phyloP scores from a whole-genome alignment of 1,139 yeast genomes.

The Saccharomyces hybrid region DNA sequence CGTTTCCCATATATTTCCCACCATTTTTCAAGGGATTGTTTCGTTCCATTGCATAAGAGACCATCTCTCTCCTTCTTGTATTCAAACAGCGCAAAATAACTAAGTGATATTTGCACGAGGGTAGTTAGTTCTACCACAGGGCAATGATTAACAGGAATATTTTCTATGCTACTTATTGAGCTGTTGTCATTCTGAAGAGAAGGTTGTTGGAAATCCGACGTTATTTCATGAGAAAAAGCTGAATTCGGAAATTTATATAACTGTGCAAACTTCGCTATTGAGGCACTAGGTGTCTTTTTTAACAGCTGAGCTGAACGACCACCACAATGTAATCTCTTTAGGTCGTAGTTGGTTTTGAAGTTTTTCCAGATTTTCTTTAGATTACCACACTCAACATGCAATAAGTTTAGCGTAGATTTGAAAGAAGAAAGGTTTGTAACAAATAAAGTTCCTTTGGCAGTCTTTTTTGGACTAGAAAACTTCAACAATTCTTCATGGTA shows the following conservation, averaged over 20 bases:
- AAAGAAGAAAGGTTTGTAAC: constrained; percentile 79
- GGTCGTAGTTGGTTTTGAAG: constrained; percentile 67
- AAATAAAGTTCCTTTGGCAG: constrained; percentile 52
- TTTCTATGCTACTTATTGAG: background rate
- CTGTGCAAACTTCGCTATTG: constrained; percentile 75
- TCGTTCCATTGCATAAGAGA: constrained; percentile 68
- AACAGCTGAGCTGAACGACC: constrained; percentile 74
- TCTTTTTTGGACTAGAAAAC: constrained; percentile 47
- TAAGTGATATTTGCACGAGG: constrained; percentile 65
- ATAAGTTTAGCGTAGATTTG: constrained; percentile 65
- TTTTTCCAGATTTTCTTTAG: constrained; percentile 43
- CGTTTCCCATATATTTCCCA: constrained; percentile 71
- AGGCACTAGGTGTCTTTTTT: constrained; percentile 63
- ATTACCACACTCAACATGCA: constrained; percentile 64
- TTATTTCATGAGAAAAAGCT: constrained; percentile 1
- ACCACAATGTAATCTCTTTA: constrained; percentile 72
- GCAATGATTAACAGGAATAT: constrained; percentile 5
- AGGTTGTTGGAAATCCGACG: background rate
- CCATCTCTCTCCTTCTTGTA: constrained; percentile 76
- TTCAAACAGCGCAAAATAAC: constrained; percentile 60
- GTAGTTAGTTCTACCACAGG: constrained; percentile 63
- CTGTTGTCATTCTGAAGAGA: background rate
- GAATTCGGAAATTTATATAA: constrained; percentile 41
- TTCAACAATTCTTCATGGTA: constrained; percentile 60
- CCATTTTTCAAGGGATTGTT: constrained; percentile 67